phyloP scores from a whole-genome alignment of 176 grass and related monocot genomes.

The Carex scoparia region DNA sequence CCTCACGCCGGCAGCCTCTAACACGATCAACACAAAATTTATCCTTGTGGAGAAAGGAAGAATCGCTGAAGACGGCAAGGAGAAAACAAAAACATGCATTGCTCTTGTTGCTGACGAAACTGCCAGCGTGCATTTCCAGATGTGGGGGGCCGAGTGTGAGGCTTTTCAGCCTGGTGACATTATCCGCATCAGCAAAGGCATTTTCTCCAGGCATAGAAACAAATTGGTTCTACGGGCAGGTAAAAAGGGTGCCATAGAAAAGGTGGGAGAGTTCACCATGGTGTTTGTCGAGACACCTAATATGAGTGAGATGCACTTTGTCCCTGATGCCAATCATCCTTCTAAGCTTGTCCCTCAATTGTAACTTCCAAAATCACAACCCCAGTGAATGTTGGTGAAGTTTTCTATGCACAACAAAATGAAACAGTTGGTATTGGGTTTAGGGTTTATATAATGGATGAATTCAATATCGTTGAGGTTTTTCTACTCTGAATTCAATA shows the following conservation, averaged over 20 bases:
- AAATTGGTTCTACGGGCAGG: conserved; percentile 54
- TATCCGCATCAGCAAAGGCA: conserved; percentile 50
- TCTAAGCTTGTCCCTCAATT: not conserved
- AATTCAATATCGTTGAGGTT: not conserved
- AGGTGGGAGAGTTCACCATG: conserved; percentile 53
- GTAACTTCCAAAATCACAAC: not conserved
- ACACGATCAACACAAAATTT: conserved; percentile 63
- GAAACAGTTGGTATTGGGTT: not conserved
- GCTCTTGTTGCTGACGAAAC: conserved; percentile 64
- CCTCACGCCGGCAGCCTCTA: conserved; percentile 56
- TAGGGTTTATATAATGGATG: not conserved
- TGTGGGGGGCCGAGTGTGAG: conserved; percentile 68
- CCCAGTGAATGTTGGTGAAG: not conserved
- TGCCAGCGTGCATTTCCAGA: conserved; percentile 63
- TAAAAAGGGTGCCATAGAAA: conserved; percentile 37
- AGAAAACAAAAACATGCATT: conserved; percentile 47
- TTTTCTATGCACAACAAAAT: not conserved
- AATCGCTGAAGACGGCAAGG: not conserved
- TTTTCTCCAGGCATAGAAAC: conserved; percentile 75
- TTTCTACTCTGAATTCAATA: not conserved
- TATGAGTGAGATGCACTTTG: conserved; percentile 70
- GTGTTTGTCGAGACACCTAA: conserved; percentile 81
- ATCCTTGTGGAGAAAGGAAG: conserved; percentile 57
- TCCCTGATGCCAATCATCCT: not conserved
- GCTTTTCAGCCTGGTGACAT: conserved; percentile 72